Evolutionary conservation across 345 rosid species (phyloP).

Genomic region (Trapa incisa): DNA sequence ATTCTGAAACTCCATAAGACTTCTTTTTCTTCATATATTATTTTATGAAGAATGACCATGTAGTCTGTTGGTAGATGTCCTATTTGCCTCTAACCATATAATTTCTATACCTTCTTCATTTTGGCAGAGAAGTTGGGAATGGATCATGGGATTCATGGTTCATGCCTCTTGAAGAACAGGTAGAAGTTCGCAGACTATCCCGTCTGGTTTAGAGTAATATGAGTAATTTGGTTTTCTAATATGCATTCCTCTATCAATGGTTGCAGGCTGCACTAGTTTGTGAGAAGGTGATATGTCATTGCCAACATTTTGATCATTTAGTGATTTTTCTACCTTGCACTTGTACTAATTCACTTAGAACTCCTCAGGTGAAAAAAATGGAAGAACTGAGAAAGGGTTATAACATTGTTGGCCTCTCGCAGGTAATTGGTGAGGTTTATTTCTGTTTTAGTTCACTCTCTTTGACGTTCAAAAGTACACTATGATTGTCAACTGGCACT

Average conservation of each 20-base stretch:
- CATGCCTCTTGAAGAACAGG: conserved; percentile 72
- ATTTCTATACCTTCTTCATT: conserved; percentile 8
- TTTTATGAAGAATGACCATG: not conserved
- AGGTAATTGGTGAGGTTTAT: conserved; percentile 27
- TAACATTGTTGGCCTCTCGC: conserved; percentile 86
- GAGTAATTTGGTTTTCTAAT: not conserved
- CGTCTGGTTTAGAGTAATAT: conserved; percentile 1
- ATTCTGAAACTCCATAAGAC: not conserved
- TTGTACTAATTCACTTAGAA: conserved; percentile 4
- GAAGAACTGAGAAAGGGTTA: conserved; percentile 65
- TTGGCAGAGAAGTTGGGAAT: conserved; percentile 71
- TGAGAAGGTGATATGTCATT: conserved; percentile 40
- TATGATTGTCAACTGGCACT: not conserved
- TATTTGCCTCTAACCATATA: conserved; percentile 1
- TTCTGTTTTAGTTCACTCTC: not conserved
- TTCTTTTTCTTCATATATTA: not conserved
- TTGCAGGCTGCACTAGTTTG: conserved; percentile 50
- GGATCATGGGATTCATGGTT: conserved; percentile 87
- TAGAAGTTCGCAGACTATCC: conserved; percentile 6
- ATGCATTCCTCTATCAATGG: conserved; percentile 5
- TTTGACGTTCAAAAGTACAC: no score
- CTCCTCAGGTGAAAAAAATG: conserved; percentile 56
- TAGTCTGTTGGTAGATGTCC: not conserved
- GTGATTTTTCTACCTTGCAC: conserved; percentile 2
- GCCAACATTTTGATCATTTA: conserved; percentile 9